A percentile compares a stretch with the other conserved stretches of the same genome.
These are phyloP conservation scores for Hemerocallis citrina DNA, from an alignment of 106 monocot species.

Conservation along the genomic window DNA sequence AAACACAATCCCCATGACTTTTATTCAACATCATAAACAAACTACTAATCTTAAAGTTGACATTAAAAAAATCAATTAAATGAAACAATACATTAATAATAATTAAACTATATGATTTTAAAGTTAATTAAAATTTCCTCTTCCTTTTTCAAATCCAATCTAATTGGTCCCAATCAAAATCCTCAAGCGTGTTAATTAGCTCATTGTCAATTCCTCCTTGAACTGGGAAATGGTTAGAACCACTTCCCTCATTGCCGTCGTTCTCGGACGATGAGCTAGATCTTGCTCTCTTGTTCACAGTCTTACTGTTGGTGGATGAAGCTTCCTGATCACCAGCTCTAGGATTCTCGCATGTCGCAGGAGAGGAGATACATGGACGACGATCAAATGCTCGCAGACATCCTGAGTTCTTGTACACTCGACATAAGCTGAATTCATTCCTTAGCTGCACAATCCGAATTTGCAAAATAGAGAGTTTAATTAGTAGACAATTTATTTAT, in stretches of 20 bases:
- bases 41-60: too few relatives aligned
- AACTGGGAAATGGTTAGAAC: too few relatives aligned
- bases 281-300: background rate
- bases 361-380: constrained; percentile 24
- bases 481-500: background rate
- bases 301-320: too few relatives aligned
- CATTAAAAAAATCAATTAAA: too few relatives aligned
- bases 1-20: too few relatives aligned
- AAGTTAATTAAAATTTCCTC: background rate
- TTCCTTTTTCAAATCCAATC: background rate
- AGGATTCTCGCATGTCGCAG: background rate
- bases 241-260: too few relatives aligned
- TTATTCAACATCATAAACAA: too few relatives aligned
- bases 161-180: background rate
- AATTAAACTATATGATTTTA: background rate
- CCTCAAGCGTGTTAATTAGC: background rate
- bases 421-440: constrained; percentile 68
- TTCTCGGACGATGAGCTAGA: background rate
- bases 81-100: too few relatives aligned
- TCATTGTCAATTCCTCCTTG: background rate
- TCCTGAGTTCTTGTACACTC: constrained; percentile 45
- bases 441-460: constrained; percentile 39
- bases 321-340: background rate
- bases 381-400: constrained; percentile 48
- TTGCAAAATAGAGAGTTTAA: background rate